These are phyloP conservation scores for Tricholoma terreum DNA, from an alignment of 768 basidiomycete species.

Conservation along the genomic window DNA sequence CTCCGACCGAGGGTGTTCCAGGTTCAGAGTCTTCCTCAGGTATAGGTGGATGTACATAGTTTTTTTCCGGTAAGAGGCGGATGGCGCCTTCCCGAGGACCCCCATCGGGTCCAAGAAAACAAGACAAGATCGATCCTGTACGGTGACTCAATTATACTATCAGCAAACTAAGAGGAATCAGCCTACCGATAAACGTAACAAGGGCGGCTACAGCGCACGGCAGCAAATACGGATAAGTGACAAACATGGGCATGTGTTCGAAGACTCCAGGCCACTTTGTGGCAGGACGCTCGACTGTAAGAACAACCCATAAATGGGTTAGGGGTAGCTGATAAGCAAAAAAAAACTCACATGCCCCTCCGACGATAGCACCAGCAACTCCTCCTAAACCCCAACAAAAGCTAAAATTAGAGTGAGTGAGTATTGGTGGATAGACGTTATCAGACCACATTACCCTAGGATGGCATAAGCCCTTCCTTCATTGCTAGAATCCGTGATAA, in stretches of 20 bases:
- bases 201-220: conserved; percentile 77
- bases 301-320: conserved; percentile 13
- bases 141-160: conserved; percentile 2
- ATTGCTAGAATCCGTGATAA: conserved; percentile 88
- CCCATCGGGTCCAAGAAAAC: conserved; percentile 89
- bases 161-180: conserved; percentile 6
- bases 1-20: conserved; percentile 45
- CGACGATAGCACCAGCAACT: conserved; percentile 84
- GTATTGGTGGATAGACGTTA: not conserved
- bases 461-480: conserved; percentile 95
- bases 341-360: conserved; percentile 68
- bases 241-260: conserved; percentile 61
- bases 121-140: conserved; percentile 78
- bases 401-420: conserved; percentile 32
- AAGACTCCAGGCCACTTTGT: conserved; percentile 84
- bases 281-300: conserved; percentile 75
- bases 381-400: conserved; percentile 98
- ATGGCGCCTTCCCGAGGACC: conserved; percentile 87
- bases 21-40: conserved; percentile 60
- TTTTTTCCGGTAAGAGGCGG: conserved; percentile 78
- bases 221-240: conserved; percentile 84
- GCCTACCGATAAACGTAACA: conserved; percentile 68
- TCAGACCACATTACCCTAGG: conserved; percentile 54
- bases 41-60: conserved; percentile 45
- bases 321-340: not conserved